A percentile compares a stretch with the other conserved stretches of the same genome.
These are phyloP conservation scores for Serendipita sp. DNA, from an alignment of 768 basidiomycete genomes.

Conservation along the genomic window DNA sequence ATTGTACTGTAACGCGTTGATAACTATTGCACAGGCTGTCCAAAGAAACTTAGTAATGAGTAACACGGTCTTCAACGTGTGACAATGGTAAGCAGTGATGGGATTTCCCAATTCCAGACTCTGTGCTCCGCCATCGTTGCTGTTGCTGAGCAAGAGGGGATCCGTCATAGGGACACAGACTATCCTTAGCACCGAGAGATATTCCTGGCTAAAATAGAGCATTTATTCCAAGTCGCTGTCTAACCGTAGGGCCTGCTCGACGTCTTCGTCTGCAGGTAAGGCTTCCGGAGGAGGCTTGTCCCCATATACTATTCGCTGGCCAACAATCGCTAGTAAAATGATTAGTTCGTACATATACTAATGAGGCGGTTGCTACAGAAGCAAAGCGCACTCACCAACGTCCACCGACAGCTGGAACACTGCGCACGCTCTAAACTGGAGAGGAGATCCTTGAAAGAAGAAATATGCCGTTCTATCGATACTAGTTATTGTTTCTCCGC, in stretches of 20 bases:
- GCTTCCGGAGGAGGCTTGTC: slow-evolving; percentile 40
- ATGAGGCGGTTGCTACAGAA: slow-evolving; percentile 11
- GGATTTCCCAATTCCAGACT: too few relatives aligned
- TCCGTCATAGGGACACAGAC: too few relatives aligned
- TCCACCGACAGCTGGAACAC: slow-evolving; percentile 74
- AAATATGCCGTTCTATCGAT: slow-evolving; percentile 54
- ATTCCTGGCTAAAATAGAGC: background rate
- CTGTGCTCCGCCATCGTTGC: too few relatives aligned
- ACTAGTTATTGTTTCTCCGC: background rate
- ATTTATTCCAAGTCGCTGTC: slow-evolving; percentile 12
- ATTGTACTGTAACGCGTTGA: too few relatives aligned
- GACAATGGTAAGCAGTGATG: too few relatives aligned
- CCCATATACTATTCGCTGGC: slow-evolving; percentile 62
- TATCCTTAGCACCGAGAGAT: too few relatives aligned
- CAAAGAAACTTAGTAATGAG: too few relatives aligned
- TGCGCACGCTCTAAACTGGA: slow-evolving; percentile 72
- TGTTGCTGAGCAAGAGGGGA: too few relatives aligned
- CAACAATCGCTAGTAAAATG: slow-evolving; percentile 39
- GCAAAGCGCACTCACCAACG: slow-evolving; percentile 33
- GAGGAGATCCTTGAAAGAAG: slow-evolving; percentile 50
- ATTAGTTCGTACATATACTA: background rate
- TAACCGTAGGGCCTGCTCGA: slow-evolving; percentile 60
- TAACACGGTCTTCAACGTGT: too few relatives aligned
- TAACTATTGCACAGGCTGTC: too few relatives aligned
- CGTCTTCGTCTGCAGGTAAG: slow-evolving; percentile 32